Evolutionary conservation across 768 basidiomycete species (phyloP).

Genomic region (Leccinum barrowsii): DNA sequence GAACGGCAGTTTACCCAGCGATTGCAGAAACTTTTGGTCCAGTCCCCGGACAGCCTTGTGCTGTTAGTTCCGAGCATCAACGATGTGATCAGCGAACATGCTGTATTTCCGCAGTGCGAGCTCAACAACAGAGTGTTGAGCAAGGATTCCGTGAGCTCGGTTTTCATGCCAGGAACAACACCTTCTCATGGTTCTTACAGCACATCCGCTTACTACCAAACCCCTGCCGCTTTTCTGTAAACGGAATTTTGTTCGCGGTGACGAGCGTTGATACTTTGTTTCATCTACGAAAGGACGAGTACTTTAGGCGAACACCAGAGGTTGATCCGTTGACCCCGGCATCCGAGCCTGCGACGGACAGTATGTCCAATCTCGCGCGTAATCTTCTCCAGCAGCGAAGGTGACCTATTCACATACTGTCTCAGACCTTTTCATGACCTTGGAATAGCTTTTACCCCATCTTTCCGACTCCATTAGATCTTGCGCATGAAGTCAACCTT

Average conservation of each 20-base stretch:
- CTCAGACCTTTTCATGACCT: background rate
- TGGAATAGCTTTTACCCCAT: conserved; percentile 84
- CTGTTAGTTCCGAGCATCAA: conserved; percentile 79
- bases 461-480: conserved; percentile 79
- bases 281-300: conserved; percentile 84
- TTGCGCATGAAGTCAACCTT: conserved; percentile 80
- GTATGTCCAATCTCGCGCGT: conserved; percentile 75
- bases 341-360: conserved; percentile 55
- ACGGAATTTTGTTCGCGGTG: conserved; percentile 74
- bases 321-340: conserved; percentile 43
- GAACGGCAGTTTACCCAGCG: conserved; percentile 54
- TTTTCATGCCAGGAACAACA: background rate
- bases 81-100: conserved; percentile 76
- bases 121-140: conserved; percentile 40
- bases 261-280: conserved; percentile 88
- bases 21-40: conserved; percentile 51
- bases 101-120: conserved; percentile 81
- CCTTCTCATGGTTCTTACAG: conserved; percentile 37
- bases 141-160: conserved; percentile 48
- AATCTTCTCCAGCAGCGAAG: conserved; percentile 86
- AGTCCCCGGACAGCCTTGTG: conserved; percentile 66
- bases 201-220: conserved; percentile 81
- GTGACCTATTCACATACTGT: conserved; percentile 35
- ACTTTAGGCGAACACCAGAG: conserved; percentile 63
- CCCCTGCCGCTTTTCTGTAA: conserved; percentile 80